A percentile compares a stretch with the other conserved stretches of the same genome.
phyloP scores from a whole-genome alignment of 108 stramenopile genomes.

The Pseudonitzschia multistriata region DNA sequence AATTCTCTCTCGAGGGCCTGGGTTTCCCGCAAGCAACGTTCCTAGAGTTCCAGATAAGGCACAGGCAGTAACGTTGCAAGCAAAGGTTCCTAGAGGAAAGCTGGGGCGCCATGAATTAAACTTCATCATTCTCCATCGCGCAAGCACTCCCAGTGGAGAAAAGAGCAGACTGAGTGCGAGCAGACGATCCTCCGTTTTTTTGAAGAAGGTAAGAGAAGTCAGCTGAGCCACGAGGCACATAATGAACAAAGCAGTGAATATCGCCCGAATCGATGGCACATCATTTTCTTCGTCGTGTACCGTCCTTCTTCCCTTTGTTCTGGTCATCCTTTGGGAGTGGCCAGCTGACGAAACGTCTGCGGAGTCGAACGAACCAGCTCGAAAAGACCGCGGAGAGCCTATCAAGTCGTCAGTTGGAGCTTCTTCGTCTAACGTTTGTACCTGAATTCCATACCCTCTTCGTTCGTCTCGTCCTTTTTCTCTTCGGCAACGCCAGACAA shows the following conservation, averaged over 20 bases:
- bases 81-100: slow-evolving; percentile 82
- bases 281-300: slow-evolving; percentile 34
- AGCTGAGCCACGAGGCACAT: slow-evolving; percentile 49
- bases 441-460: slow-evolving; percentile 69
- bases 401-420: slow-evolving; percentile 20
- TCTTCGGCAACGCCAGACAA: slow-evolving; percentile 73
- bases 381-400: background rate
- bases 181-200: slow-evolving; percentile 51
- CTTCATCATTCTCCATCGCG: slow-evolving; percentile 67
- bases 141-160: slow-evolving; percentile 73
- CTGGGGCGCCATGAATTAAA: slow-evolving; percentile 66
- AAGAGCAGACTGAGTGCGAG: slow-evolving; percentile 71
- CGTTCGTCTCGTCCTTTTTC: slow-evolving; percentile 59
- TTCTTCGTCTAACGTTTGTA: slow-evolving; percentile 41
- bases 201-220: slow-evolving; percentile 59
- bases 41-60: slow-evolving; percentile 70
- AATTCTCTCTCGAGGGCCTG: slow-evolving; percentile 62
- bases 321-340: background rate
- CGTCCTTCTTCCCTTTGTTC: slow-evolving; percentile 12
- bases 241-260: slow-evolving; percentile 69
- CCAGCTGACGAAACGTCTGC: background rate
- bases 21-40: slow-evolving; percentile 70
- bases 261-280: slow-evolving; percentile 63
- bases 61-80: slow-evolving; percentile 74
- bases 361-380: slow-evolving; percentile 5